A percentile compares a stretch with the other conserved stretches of the same genome.
Evolutionary conservation across 2,329 filamentous ascomycete genomes (phyloP).

Genomic region (Neocatenulostroma microsporum): DNA sequence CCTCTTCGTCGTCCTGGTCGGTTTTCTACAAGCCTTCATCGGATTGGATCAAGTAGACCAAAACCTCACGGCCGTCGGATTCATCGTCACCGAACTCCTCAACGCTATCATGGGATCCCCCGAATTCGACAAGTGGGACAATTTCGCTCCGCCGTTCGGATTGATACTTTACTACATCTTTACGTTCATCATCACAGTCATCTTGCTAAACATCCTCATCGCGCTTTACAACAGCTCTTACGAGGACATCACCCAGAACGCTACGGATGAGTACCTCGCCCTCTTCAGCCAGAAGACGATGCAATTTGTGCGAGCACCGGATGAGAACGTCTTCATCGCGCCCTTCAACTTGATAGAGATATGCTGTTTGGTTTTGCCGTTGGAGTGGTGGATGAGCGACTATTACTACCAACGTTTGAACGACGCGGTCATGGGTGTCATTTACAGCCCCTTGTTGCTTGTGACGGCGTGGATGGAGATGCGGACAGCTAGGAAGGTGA

Average conservation of each 20-base stretch:
- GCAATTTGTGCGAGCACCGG: slow-evolving; percentile 91
- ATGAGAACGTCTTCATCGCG: slow-evolving; percentile 96
- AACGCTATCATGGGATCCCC: slow-evolving; percentile 77
- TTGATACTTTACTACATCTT: slow-evolving; percentile 96
- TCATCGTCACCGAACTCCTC: slow-evolving; percentile 74
- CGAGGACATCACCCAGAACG: slow-evolving; percentile 86
- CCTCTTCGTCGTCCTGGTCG: slow-evolving; percentile 71
- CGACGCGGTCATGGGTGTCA: slow-evolving; percentile 73
- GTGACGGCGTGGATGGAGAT: slow-evolving; percentile 59
- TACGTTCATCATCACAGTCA: slow-evolving; percentile 92
- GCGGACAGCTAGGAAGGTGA: slow-evolving; percentile 30
- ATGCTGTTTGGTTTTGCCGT: slow-evolving; percentile 64
- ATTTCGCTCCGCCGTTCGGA: slow-evolving; percentile 87
- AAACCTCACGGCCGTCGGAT: slow-evolving; percentile 54
- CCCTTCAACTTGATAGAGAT: slow-evolving; percentile 93
- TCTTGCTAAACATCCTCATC: slow-evolving; percentile 92
- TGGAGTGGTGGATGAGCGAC: slow-evolving; percentile 93
- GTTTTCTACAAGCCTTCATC: slow-evolving; percentile 88
- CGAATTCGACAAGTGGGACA: slow-evolving; percentile 71
- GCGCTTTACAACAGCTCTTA: slow-evolving; percentile 96
- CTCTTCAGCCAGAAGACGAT: slow-evolving; percentile 91
- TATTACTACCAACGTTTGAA: slow-evolving; percentile 70
- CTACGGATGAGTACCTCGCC: slow-evolving; percentile 90
- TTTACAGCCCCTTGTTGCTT: slow-evolving; percentile 79
- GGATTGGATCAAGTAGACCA: slow-evolving; percentile 84